phyloP scores from a whole-genome alignment of 1,284 basidiomycete genomes.

The Tilletia horrida region DNA sequence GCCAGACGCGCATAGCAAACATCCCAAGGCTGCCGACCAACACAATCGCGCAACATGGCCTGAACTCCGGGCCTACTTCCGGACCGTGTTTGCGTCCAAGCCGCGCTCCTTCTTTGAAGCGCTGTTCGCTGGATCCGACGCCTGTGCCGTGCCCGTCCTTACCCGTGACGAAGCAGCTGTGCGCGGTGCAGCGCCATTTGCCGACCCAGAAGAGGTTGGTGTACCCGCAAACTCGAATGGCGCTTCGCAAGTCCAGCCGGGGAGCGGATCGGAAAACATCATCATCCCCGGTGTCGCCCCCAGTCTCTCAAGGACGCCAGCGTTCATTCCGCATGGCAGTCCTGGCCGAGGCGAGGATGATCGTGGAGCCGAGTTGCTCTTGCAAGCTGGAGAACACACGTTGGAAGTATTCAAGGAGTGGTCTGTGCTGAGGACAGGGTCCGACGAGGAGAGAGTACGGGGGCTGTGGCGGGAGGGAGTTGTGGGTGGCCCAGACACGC shows the following conservation, averaged over 20 bases:
- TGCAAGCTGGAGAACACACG: constrained; percentile 51
- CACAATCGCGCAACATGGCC: constrained; percentile 64
- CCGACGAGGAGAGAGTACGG: neutral
- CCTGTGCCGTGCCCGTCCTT: constrained; percentile 72
- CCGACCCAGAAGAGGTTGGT: constrained; percentile 23
- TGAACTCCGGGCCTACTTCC: constrained; percentile 63
- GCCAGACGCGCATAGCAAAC: constrained; percentile 25
- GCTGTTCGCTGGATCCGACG: constrained; percentile 70
- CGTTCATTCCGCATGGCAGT: constrained; percentile 30
- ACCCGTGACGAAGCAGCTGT: constrained; percentile 45
- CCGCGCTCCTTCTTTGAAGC: constrained; percentile 69
- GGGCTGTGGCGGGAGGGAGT: neutral
- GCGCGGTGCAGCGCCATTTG: constrained; percentile 30
- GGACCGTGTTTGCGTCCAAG: constrained; percentile 64
- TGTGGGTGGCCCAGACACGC: constrained; percentile 1
- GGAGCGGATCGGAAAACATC: constrained; percentile 27
- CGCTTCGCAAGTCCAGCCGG: constrained; percentile 10
- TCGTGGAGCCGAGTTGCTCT: constrained; percentile 30
- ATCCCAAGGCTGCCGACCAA: constrained; percentile 63
- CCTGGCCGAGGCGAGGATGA: constrained; percentile 29
- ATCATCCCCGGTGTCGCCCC: constrained; percentile 51
- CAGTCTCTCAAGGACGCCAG: constrained; percentile 46
- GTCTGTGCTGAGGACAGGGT: neutral
- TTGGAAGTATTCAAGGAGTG: constrained; percentile 41
- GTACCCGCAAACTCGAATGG: neutral